Base-by-base conservation (phyloP, 495 filamentous ascomycete genomes). In the Lophiotrema nucula region DNA sequence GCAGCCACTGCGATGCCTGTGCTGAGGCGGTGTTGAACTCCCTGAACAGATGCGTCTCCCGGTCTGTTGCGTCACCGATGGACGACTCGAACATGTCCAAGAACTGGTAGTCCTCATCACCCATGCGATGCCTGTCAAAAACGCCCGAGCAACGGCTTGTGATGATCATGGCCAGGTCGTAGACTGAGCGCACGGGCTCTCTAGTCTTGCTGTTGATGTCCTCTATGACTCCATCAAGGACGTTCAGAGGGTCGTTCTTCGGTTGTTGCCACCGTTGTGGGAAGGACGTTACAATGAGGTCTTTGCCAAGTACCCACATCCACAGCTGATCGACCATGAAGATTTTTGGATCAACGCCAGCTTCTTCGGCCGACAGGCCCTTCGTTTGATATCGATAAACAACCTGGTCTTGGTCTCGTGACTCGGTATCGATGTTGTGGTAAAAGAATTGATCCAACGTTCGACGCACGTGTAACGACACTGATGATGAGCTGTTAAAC, bases 241-340 rank as follows among this genome's bases (percentile, higher is more conserved):
- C 80, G 24, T 82, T 85, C 0, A 85, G 77, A 2, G 76, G 74
- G 50, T 88, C 84, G 53, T 87, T 85, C 62, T 85, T 85, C 0
- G 83, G 83, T 59, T 87, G 84, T 11, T 86, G 78, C 84, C 84
- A 88, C 6, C 85, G 79, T 56, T 87, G 82, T 0, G 84, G 82
- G 56, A 88, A 88, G 37, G 79, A 76, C 1, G 85, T 88, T 25
- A 88, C 75, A 45, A 88, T 81, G 24, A 87, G 70, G 51, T 84
- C 79, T 55, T 80, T 77, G 1, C 86, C 84, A 6, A 88, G 65
- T 19, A 87, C 74, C 83, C 83, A 88, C 70, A 88, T 79, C 85
- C 85, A 89, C 5, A 88, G 72, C 64, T 88, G 84, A 63, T 88
- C 85, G 3, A 89, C 85, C 85, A 88, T 89, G 65, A 87, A 84